Conservation (phyloP, 305 asterid genomes). For the Rubia peregrina region DNA sequence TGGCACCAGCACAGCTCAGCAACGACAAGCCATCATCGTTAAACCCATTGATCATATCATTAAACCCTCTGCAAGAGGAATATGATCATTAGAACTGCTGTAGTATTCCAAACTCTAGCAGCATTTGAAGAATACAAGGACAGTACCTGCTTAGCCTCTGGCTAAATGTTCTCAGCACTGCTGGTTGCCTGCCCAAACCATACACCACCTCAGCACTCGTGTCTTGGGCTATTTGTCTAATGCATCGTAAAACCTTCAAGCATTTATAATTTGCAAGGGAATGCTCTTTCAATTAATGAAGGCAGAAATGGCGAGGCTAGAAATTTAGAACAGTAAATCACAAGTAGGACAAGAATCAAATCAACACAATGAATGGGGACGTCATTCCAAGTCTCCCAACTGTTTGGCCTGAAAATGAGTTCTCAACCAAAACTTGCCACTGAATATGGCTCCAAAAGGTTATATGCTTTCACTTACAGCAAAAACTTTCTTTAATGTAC, state of each 20-base stretch:
- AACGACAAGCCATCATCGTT: conserved; percentile 86
- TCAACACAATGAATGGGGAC: not conserved
- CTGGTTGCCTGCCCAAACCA: conserved; percentile 90
- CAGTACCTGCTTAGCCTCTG: conserved; percentile 79
- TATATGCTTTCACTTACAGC: not conserved
- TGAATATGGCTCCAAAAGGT: not conserved
- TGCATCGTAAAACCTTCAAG: conserved; percentile 58
- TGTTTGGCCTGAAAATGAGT: not conserved
- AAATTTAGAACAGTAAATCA: not conserved
- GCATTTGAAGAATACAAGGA: not conserved
- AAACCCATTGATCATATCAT: conserved; percentile 79
- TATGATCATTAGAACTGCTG: conserved; percentile 1
- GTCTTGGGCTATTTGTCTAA: conserved; percentile 89
- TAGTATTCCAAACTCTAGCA: not conserved
- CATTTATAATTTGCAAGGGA: not conserved
- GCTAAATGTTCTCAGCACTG: conserved; percentile 84
- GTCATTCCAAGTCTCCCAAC: not conserved
- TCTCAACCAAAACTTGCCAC: conserved; percentile 5
- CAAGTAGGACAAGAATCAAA: not conserved
- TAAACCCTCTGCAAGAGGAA: conserved; percentile 60
- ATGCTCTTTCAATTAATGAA: not conserved
- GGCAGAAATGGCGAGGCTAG: not conserved
- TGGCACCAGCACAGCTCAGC: conserved; percentile 61
- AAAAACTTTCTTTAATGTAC: not conserved
- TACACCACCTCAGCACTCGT: conserved; percentile 75